Conservation (phyloP, 169 alveolate genomes). For the Condylostoma magnum region DNA sequence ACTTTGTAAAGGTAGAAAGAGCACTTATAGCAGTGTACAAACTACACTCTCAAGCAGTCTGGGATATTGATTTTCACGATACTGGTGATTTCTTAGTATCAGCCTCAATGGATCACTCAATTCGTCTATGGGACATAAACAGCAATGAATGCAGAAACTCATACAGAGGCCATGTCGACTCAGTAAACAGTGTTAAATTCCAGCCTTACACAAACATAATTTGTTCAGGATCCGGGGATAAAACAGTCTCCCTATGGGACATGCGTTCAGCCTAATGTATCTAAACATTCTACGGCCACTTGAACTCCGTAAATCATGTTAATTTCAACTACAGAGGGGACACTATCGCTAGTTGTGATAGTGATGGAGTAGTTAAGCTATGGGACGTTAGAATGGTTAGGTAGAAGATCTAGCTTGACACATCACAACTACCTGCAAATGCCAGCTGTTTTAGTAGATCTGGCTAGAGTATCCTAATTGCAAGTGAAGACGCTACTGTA, state of each 20-base stretch:
- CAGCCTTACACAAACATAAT: conserved; percentile 83
- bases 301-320: conserved; percentile 82
- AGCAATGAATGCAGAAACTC: conserved; percentile 84
- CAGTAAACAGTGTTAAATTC: conserved; percentile 87
- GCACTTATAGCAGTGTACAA: conserved; percentile 88
- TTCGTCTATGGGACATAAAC: conserved; percentile 83
- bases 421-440: conserved; percentile 85
- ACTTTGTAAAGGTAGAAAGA: conserved; percentile 82
- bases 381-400: conserved; percentile 93
- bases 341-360: conserved; percentile 88
- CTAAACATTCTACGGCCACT: conserved; percentile 92
- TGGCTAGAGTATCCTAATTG: conserved; percentile 79
- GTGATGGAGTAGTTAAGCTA: conserved; percentile 88
- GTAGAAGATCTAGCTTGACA: conserved; percentile 72
- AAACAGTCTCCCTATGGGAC: conserved; percentile 92
- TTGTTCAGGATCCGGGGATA: conserved; percentile 85
- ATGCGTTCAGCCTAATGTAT: conserved; percentile 86
- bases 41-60: conserved; percentile 90
- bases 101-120: conserved; percentile 87
- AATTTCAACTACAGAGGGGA: conserved; percentile 76
- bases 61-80: conserved; percentile 85
- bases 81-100: conserved; percentile 85
- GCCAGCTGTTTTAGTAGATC: conserved; percentile 81
- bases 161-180: conserved; percentile 91
- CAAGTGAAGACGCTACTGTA: conserved; percentile 75